These are phyloP conservation scores for Andrographis paniculata DNA, from an alignment of 305 asterid genomes.

Conservation along the genomic window DNA sequence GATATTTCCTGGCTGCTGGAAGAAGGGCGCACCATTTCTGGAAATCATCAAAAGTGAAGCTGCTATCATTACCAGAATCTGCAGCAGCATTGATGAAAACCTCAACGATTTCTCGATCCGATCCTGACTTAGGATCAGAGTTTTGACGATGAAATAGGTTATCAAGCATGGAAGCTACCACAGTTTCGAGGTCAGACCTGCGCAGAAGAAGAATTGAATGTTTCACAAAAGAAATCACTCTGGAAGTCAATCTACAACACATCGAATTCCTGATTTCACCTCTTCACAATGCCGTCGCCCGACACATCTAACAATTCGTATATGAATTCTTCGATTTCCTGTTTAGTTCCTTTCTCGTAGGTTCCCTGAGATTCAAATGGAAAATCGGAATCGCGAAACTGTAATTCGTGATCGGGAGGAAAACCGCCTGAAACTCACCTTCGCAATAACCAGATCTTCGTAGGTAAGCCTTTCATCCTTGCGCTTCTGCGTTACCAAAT, in stretches of 20 bases:
- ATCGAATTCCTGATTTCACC: slow-evolving; percentile 33
- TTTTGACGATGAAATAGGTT: slow-evolving; percentile 36
- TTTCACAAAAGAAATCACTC: background rate
- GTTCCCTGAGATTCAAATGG: slow-evolving; percentile 48
- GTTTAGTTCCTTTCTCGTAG: slow-evolving; percentile 82
- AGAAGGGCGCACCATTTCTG: slow-evolving; percentile 70
- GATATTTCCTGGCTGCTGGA: slow-evolving; percentile 79
- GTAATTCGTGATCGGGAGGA: background rate
- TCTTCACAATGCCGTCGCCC: slow-evolving; percentile 55
- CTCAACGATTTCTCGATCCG: slow-evolving; percentile 34
- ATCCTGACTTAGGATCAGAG: slow-evolving; percentile 34
- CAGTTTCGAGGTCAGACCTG: slow-evolving; percentile 82
- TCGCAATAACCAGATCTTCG: slow-evolving; percentile 86
- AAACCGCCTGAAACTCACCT: slow-evolving; percentile 32
- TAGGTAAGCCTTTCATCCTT: slow-evolving; percentile 68
- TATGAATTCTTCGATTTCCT: slow-evolving; percentile 83
- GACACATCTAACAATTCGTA: slow-evolving; percentile 68
- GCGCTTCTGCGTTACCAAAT: slow-evolving; percentile 66
- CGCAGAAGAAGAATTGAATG: slow-evolving; percentile 19
- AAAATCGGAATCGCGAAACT: slow-evolving; percentile 5
- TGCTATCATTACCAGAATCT: slow-evolving; percentile 30
- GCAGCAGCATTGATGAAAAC: slow-evolving; percentile 50
- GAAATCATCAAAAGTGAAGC: slow-evolving; percentile 75
- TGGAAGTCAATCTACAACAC: slow-evolving; percentile 4
- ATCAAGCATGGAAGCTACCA: slow-evolving; percentile 52